Conservation (phyloP, 352 stramenopile species). For the Blastocystis sp. region DNA sequence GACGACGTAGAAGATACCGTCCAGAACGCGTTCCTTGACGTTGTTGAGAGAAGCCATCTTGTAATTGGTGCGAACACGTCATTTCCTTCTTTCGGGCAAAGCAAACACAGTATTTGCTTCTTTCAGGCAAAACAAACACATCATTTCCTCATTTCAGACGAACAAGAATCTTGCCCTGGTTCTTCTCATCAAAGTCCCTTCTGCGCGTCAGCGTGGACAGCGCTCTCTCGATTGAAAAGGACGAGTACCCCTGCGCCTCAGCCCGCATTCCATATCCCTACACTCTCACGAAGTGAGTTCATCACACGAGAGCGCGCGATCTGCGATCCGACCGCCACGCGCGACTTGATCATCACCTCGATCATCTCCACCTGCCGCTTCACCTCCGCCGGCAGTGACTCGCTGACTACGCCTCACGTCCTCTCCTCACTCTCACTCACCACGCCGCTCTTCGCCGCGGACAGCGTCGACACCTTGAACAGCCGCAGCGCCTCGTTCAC, state of each 20-base stretch:
- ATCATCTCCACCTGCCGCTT: constrained; percentile 65
- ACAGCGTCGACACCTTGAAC: constrained; percentile 97
- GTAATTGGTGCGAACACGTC: neutral
- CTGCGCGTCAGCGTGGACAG: constrained; percentile 58
- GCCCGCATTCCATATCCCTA: neutral
- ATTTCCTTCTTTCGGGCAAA: neutral
- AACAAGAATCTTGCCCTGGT: constrained; percentile 52
- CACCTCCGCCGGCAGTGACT: constrained; percentile 35
- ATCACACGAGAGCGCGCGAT: constrained; percentile 41
- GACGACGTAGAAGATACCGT: neutral
- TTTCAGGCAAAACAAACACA: constrained; percentile 26
- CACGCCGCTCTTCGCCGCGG: constrained; percentile 86
- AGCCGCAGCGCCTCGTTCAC: constrained; percentile 80
- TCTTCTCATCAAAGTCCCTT: constrained; percentile 70
- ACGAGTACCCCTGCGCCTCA: constrained; percentile 34
- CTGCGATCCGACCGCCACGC: constrained; percentile 59
- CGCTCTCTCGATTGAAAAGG: constrained; percentile 61
- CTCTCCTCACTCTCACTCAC: neutral
- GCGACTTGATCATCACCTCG: constrained; percentile 61
- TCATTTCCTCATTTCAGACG: constrained; percentile 21
- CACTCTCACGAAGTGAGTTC: constrained; percentile 31
- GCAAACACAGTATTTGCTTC: neutral
- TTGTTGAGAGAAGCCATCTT: neutral
- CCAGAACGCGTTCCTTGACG: neutral
- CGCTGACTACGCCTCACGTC: constrained; percentile 31